Evolutionary conservation across 306 rosid species (phyloP), one percentile per base, ranked within the genome.

Genomic region (Rosa multiflora): DNA sequence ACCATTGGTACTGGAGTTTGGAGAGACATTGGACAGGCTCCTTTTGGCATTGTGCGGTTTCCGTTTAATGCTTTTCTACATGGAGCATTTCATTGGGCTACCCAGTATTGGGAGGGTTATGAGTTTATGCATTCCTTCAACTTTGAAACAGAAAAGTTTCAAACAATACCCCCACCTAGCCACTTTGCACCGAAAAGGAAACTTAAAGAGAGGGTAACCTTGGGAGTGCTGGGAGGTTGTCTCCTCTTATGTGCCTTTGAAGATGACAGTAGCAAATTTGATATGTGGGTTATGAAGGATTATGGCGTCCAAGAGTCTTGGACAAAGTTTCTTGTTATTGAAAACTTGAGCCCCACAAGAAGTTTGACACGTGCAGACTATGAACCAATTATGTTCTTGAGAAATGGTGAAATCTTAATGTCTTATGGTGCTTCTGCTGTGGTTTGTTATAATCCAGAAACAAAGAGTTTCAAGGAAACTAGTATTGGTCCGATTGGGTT

Each of bases 281-380:
- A 47, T 5, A 44, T 76, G 53, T 62, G 72, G 79, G 72, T 76
- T 76, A 76, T 76, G 79, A 76, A 76, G 37, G 72, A 77, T 20
- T 37, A 77, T 67, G 74, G 74, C n/a, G 74, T 77, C 23, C 20
- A 37, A 58, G 74, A 77, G 17, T 77, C 80, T 18, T 51, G 80
- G 74, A 77, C 80, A 17, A 76, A 66, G 20, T 9, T 8, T 53
- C 8, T 46, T 48, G 73, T 48, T 4, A 1, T 47, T 10, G 63
- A 66, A 6, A 64, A 29, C 26, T 10, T 32, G 37, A 32, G 37
- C 37, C 37, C 37, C 37, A 32, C 37, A 32, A 32, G 37, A 32
- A 32, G 37, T 32, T 32, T 32, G 37, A 32, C 37, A 32, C 37
- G 37, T 32, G 37, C 37, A 32, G 37, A 32, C 37, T 32, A 75